Conservation (phyloP, 805 yeast species). For the Pichia kluyveri region DNA sequence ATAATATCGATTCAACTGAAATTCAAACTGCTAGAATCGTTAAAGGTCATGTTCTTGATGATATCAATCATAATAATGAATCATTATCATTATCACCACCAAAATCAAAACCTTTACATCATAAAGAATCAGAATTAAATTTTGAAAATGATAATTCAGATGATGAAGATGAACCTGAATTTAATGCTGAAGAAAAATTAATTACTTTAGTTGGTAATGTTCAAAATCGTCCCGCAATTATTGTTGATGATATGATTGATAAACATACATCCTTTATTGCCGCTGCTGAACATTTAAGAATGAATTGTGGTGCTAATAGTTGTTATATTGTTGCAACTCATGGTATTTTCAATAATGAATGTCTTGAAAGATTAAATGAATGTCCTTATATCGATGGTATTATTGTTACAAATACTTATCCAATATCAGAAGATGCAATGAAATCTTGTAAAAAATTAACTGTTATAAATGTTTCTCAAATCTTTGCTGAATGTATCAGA, state of each 20-base stretch:
- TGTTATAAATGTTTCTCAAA: slow-evolving; percentile 87
- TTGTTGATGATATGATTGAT: slow-evolving; percentile 95
- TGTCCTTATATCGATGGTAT: slow-evolving; percentile 82
- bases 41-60: slow-evolving; percentile 94
- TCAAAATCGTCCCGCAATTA: slow-evolving; percentile 81
- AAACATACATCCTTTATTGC: slow-evolving; percentile 90
- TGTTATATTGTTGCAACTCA: slow-evolving; percentile 93
- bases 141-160: slow-evolving; percentile 80
- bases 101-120: slow-evolving; percentile 13
- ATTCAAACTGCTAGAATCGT: slow-evolving; percentile 94
- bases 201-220: slow-evolving; percentile 97
- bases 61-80: slow-evolving; percentile 27
- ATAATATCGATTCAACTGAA: slow-evolving; percentile 63
- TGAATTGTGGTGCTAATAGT: slow-evolving; percentile 91
- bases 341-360: slow-evolving; percentile 84
- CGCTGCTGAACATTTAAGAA: slow-evolving; percentile 94
- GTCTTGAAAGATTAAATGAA: slow-evolving; percentile 68
- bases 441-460: slow-evolving; percentile 59
- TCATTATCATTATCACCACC: slow-evolving; percentile 2
- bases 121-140: slow-evolving; percentile 19
- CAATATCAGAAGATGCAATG: slow-evolving; percentile 58
- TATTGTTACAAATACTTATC: slow-evolving; percentile 94
- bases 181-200: slow-evolving; percentile 64
- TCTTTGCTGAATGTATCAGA: slow-evolving; percentile 96
- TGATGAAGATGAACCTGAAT: slow-evolving; percentile 71